phyloP scores from a whole-genome alignment of 2,329 filamentous ascomycete species.

The Fusarium sp. region DNA sequence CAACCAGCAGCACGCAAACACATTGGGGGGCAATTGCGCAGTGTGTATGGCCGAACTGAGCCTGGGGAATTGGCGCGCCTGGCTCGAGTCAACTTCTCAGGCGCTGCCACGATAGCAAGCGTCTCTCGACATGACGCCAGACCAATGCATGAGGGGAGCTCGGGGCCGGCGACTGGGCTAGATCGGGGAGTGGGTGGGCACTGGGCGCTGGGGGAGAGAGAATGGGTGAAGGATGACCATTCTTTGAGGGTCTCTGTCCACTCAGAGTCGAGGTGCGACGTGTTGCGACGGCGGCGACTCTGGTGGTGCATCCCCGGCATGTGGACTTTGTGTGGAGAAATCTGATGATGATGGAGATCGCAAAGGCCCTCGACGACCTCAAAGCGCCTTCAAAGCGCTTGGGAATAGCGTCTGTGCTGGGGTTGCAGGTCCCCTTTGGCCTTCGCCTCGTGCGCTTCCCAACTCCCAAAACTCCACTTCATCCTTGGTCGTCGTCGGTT shows the following conservation, averaged over 20 bases:
- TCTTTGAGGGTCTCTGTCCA: conserved; percentile 29
- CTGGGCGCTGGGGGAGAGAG: conserved; percentile 41
- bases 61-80: conserved; percentile 21
- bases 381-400: conserved; percentile 18
- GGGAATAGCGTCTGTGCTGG: conserved; percentile 37
- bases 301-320: conserved; percentile 38
- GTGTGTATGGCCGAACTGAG: conserved; percentile 29
- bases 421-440: conserved; percentile 23
- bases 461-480: conserved; percentile 12
- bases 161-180: conserved; percentile 37
- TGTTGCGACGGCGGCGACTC: conserved; percentile 39
- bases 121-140: conserved; percentile 44
- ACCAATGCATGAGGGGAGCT: conserved; percentile 37
- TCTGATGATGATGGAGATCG: conserved; percentile 34
- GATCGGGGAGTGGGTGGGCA: conserved; percentile 42
- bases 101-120: conserved; percentile 53
- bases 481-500: conserved; percentile 25
- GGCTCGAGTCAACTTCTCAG: conserved; percentile 43
- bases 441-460: conserved; percentile 19
- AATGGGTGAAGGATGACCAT: conserved; percentile 16
- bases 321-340: conserved; percentile 39
- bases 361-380: conserved; percentile 6
- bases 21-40: conserved; percentile 15
- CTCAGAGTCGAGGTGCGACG: conserved; percentile 38
- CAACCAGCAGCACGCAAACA: conserved; percentile 21